Evolutionary conservation across 2,329 filamentous ascomycete genomes (phyloP).

Genomic region (Cladosporium velox): DNA sequence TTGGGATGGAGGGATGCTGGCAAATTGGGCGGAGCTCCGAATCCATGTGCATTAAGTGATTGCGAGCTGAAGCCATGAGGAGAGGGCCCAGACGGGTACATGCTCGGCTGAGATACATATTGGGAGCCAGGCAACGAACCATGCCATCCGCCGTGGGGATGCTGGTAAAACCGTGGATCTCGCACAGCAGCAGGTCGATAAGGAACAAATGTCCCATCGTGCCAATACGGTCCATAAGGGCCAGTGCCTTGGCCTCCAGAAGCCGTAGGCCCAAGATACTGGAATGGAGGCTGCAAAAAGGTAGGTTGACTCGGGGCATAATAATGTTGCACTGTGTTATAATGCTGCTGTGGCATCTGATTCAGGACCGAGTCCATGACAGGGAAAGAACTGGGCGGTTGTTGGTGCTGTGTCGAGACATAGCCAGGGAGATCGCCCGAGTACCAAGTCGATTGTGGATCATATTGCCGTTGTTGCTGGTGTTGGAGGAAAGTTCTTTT

Average conservation of each 20-base stretch:
- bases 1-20: not conserved
- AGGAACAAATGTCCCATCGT: constrained; percentile 62
- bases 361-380: constrained; percentile 64
- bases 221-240: constrained; percentile 64
- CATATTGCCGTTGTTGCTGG: constrained; percentile 34
- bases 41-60: constrained; percentile 5
- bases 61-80: constrained; percentile 6
- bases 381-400: constrained; percentile 33
- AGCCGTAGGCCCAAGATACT: constrained; percentile 61
- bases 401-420: constrained; percentile 6
- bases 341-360: constrained; percentile 53
- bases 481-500: constrained; percentile 37
- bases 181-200: constrained; percentile 61
- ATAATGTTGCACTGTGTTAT: constrained; percentile 33
- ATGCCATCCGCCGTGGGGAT: constrained; percentile 25
- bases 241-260: constrained; percentile 58
- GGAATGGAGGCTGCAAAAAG: constrained; percentile 60
- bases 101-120: constrained; percentile 3
- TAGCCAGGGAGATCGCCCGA: not conserved
- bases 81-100: not conserved
- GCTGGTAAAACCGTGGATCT: constrained; percentile 51
- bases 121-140: constrained; percentile 9
- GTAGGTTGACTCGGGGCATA: constrained; percentile 57
- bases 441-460: constrained; percentile 12
- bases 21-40: not conserved